phyloP scores from a whole-genome alignment of 2,329 filamentous ascomycete genomes.

The Aspergillus sp. region DNA sequence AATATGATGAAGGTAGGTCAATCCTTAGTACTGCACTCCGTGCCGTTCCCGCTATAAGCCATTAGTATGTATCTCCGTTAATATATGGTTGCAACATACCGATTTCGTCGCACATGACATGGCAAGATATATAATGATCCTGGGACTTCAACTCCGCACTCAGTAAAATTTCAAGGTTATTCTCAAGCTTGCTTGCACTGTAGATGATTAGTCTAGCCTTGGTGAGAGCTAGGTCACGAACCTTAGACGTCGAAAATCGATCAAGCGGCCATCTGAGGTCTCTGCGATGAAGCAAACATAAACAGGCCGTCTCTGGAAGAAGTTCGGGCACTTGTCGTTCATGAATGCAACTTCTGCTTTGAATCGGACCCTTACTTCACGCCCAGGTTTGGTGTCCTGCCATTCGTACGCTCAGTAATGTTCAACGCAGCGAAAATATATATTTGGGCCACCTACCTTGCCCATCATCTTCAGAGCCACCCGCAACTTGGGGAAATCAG shows the following conservation, averaged over 20 bases:
- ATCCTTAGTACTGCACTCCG: constrained; percentile 58
- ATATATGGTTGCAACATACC: constrained; percentile 47
- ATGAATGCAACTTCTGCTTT: constrained; percentile 71
- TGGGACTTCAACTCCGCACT: constrained; percentile 59
- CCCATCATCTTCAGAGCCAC: constrained; percentile 58
- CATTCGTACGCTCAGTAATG: constrained; percentile 12
- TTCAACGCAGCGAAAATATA: neutral
- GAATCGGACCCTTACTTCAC: constrained; percentile 62
- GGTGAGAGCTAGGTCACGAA: constrained; percentile 32
- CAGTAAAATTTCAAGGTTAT: constrained; percentile 64
- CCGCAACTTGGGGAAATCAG: constrained; percentile 71
- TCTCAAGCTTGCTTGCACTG: constrained; percentile 68
- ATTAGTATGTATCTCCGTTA: constrained; percentile 16
- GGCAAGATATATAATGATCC: constrained; percentile 66
- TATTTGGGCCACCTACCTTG: constrained; percentile 44
- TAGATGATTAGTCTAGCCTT: constrained; percentile 27
- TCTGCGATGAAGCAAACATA: constrained; percentile 76
- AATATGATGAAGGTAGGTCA: constrained; percentile 52
- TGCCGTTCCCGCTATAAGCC: constrained; percentile 58
- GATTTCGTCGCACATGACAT: constrained; percentile 84
- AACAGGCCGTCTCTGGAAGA: constrained; percentile 68
- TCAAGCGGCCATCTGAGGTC: constrained; percentile 68
- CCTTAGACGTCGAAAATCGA: constrained; percentile 70
- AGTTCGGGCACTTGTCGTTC: constrained; percentile 65
- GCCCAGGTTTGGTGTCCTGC: constrained; percentile 41